Conservation (phyloP, 2,329 filamentous ascomycete genomes). For the Colletotrichum spaethianum region DNA sequence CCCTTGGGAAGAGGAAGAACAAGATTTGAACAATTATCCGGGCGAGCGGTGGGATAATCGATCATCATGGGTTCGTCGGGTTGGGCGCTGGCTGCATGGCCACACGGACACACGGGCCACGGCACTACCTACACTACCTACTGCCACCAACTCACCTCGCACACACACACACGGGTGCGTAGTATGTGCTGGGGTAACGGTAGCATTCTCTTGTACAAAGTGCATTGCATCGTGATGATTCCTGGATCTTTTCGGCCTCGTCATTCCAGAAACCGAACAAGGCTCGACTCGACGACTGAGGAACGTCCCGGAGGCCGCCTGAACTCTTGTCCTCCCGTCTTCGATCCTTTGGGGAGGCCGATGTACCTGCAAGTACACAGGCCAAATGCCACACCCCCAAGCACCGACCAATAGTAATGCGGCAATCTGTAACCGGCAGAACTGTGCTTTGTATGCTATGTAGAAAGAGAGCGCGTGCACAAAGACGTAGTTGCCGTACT, state of each 20-base stretch:
- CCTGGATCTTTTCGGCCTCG: slow-evolving; percentile 7
- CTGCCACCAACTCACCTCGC: too few species aligned
- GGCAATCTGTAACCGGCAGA: not conserved
- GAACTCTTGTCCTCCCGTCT: slow-evolving; percentile 12
- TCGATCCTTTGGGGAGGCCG: not conserved
- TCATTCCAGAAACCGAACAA: not conserved
- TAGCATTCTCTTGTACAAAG: not conserved
- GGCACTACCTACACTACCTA: not conserved
- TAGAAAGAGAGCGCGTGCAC: not conserved
- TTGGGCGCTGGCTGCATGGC: not conserved
- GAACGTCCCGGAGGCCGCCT: slow-evolving; percentile 31
- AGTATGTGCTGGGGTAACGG: not conserved
- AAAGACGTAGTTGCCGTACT: not conserved
- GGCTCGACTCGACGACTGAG: slow-evolving; percentile 5
- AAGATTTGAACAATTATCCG: slow-evolving; percentile 17
- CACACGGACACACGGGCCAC: not conserved
- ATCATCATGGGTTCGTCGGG: not conserved
- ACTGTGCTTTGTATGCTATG: not conserved
- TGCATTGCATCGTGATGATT: not conserved
- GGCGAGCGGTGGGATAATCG: slow-evolving; percentile 3
- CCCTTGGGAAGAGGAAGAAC: not conserved
- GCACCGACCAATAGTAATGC: not conserved
- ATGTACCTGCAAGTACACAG: not conserved
- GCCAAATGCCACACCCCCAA: not conserved
- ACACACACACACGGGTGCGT: too few species aligned